Evolutionary conservation across 805 yeast genomes (phyloP), one percentile per base, ranked within the genome.

Genomic region (Saturnispora silvae): DNA sequence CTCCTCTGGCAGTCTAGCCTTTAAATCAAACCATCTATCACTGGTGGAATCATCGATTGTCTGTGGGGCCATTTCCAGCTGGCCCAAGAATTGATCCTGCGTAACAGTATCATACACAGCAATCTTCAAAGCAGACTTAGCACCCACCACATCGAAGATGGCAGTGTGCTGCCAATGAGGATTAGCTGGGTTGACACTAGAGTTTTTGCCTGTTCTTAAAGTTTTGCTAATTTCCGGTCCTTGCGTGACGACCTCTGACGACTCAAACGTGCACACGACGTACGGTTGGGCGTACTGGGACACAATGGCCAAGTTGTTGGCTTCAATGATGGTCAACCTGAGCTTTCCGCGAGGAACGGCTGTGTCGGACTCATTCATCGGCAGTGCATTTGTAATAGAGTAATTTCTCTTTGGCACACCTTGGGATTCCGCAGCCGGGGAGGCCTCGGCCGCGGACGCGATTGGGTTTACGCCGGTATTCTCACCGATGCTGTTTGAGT

Each of bases 121-220:
- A 37, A 92, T 75, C 51, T 85, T 95, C 43, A 92, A 66, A 54
- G 82, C 94, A 2, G 94, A 78, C 48, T 70, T 75, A 29, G 80
- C 76, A 14, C 89, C 94, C 28, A 85, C 74, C 31, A 92, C 95
- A 57, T 89, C 98, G 54, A 92, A 89, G 10, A 76, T 75, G 11
- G 96, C 89, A 54, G 85, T 85, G 57, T 87, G 95, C 53, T 83
- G 81, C 95, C 96, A 89, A 23, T 71, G 64, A 13, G 96, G 95
- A 53, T 80, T 80, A 13, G 77, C 54, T 5, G 60, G 63, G 42
- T 60, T 50, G 13, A 42, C 32, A 6, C 23, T 34, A 51, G 57
- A 5, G 49, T 47, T 45, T 50, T 46, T 45, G 7, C 15, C 15
- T 16, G 50, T 29, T 7, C 20, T 34, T 4, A 56, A 54, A 32